Base-by-base conservation (phyloP, 768 basidiomycete species). In the Exidia glandulosa region DNA sequence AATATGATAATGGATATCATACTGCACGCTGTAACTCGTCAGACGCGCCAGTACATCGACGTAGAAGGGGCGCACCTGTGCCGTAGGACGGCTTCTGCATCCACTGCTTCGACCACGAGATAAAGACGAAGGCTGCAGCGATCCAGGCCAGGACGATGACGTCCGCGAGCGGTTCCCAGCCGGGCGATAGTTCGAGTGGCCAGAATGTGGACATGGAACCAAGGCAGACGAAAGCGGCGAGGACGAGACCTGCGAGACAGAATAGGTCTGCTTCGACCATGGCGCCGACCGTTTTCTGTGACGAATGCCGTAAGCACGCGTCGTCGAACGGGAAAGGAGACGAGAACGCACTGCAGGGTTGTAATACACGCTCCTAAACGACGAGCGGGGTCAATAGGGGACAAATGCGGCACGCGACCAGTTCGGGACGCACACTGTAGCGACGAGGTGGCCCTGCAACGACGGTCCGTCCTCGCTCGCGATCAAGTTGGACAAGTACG, bases 81-180 rank as follows among this genome's bases (percentile, higher is more conserved):
- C 92, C 92, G 66, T 93, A 96, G 23, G 87, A 85, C 2, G 91
- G 90, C 67, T 87, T 94, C 12, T 76, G 79, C 80, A 98, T 91
- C 85, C 87, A 91, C 2, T 89, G 81, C 71, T 97, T 98, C 74
- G 86, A 82, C 88, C 90, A 98, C 1, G 94, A 91, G 19, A 97
- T 70, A 3, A 79, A 68, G 56, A 85, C 86, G 79, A 95, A 88
- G 25, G 87, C 84, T 2, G 90, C 65, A 3, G 90, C 94, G 61
- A 99, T 79, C 89, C 90, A 96, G 6, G 83, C 56, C 27, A 96
- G 81, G 12, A 86, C 86, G 25, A 90, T 69, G 45, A 80, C 66
- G 64, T 94, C 90, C 0, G 85, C 92, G 27, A 89, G 69, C 79
- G 83, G 82, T 59, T 87, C 83, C 80, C 78, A 85, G 0, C 86